phyloP scores from a whole-genome alignment of 768 basidiomycete species.

The Pholiota molesta region DNA sequence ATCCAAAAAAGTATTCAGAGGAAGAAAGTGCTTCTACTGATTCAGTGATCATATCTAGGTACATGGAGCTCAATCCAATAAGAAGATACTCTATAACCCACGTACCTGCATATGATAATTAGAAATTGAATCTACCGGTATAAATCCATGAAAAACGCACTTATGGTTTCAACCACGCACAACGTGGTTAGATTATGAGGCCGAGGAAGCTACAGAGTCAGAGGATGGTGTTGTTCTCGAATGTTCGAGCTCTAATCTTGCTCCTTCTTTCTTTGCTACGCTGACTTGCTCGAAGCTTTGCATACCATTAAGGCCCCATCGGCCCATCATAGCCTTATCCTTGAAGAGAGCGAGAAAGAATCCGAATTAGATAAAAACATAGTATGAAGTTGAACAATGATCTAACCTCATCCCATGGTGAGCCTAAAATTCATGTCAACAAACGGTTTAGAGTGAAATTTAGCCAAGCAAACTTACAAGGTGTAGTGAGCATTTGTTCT shows the following conservation, averaged over 20 bases:
- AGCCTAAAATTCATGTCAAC: conserved; percentile 49
- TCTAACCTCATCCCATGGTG: conserved; percentile 90
- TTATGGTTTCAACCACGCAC: too few species aligned
- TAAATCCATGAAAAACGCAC: too few species aligned
- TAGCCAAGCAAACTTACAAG: conserved; percentile 59
- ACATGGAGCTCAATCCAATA: too few species aligned
- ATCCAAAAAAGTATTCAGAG: too few species aligned
- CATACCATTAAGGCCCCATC: conserved; percentile 95
- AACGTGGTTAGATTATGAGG: neutral
- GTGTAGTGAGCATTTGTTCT: conserved; percentile 96
- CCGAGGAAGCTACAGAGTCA: conserved; percentile 4
- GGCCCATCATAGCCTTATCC: conserved; percentile 92
- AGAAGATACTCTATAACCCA: too few species aligned
- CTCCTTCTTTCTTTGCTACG: conserved; percentile 37
- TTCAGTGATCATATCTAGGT: too few species aligned
- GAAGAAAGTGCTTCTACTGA: too few species aligned
- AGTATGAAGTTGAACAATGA: neutral
- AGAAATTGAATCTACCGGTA: too few species aligned
- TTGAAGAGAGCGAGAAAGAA: conserved; percentile 28
- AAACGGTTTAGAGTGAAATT: neutral
- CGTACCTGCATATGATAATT: too few species aligned
- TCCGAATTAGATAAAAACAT: conserved; percentile 5
- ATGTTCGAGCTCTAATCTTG: conserved; percentile 18
- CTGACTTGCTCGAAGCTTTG: conserved; percentile 78
- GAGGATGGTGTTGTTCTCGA: neutral